phyloP scores from a whole-genome alignment of 306 rosid genomes.

The Cucurbita pepo region DNA sequence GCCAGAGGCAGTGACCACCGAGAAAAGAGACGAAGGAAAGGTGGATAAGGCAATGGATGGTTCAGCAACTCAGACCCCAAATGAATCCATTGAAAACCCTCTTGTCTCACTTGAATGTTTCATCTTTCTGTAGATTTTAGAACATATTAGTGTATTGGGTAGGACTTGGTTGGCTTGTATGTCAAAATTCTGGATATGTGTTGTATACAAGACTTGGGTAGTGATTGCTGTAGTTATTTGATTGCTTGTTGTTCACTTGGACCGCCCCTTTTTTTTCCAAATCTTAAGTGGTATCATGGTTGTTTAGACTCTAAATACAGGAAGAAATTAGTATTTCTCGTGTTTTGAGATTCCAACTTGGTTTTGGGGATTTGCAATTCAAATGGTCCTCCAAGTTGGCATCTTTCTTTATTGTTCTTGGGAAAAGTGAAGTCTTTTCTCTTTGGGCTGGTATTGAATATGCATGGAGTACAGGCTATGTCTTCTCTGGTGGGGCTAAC shows the following conservation, averaged over 20 bases:
- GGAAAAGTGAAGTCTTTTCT: background rate
- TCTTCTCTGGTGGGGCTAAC: background rate
- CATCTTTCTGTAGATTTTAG: constrained; percentile 54
- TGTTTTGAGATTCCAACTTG: constrained; percentile 10
- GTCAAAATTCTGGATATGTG: background rate
- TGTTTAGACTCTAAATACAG: background rate
- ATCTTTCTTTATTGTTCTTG: constrained; percentile 18
- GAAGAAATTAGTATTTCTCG: background rate
- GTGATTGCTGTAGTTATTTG: background rate
- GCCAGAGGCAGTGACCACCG: constrained; percentile 3
- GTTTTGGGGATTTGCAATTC: constrained; percentile 17
- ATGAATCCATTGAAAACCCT: constrained; percentile 57
- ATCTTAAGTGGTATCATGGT: background rate
- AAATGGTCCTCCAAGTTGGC: constrained; percentile 19
- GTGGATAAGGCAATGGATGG: constrained; percentile 16
- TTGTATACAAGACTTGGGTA: background rate
- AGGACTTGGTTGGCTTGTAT: background rate
- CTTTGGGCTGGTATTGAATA: background rate
- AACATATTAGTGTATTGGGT: background rate
- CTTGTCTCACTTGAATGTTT: constrained; percentile 78
- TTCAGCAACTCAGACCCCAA: constrained; percentile 13
- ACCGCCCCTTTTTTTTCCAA: background rate
- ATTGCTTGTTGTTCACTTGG: background rate
- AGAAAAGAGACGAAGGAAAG: constrained; percentile 7
- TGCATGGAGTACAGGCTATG: constrained; percentile 1